These are phyloP conservation scores for Friedmanniomyces endolithicus DNA, from an alignment of 495 filamentous ascomycete species.

Conservation along the genomic window DNA sequence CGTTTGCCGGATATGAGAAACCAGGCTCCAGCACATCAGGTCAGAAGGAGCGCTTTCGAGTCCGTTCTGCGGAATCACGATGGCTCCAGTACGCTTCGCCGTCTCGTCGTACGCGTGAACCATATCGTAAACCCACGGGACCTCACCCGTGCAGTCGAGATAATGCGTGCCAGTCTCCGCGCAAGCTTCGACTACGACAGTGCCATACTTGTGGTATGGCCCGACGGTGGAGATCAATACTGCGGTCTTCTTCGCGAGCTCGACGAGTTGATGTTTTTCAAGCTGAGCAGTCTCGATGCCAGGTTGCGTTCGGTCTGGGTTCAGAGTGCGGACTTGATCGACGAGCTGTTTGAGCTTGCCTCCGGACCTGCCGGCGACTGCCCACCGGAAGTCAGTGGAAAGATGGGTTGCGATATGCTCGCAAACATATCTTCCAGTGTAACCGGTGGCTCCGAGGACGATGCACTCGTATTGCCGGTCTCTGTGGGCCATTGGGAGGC, in stretches of 20 bases:
- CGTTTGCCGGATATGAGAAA: conserved; percentile 49
- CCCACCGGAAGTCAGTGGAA: conserved; percentile 79
- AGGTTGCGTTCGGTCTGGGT: conserved; percentile 57
- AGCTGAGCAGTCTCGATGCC: conserved; percentile 55
- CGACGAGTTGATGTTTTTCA: conserved; percentile 47
- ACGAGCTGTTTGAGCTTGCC: conserved; percentile 57
- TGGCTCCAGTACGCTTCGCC: conserved; percentile 62
- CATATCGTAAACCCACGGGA: conserved; percentile 66
- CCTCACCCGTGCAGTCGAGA: conserved; percentile 80
- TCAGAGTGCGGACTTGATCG: conserved; percentile 50
- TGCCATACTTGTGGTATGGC: conserved; percentile 68
- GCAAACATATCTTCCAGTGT: conserved; percentile 68
- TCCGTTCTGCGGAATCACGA: conserved; percentile 77
- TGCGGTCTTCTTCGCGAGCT: conserved; percentile 60
- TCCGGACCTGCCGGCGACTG: conserved; percentile 68
- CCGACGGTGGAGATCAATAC: conserved; percentile 76
- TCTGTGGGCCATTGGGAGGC: conserved; percentile 23
- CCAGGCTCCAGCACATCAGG: conserved; percentile 59
- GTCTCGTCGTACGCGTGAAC: conserved; percentile 65
- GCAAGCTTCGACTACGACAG: conserved; percentile 76
- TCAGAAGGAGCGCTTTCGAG: conserved; percentile 81
- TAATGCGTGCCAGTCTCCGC: conserved; percentile 82
- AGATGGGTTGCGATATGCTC: conserved; percentile 63
- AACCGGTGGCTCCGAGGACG: conserved; percentile 73
- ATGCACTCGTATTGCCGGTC: conserved; percentile 67